Evolutionary conservation across 768 basidiomycete species (phyloP), one percentile per base, ranked within the genome.

Genomic region (Tylopilus balloui): DNA sequence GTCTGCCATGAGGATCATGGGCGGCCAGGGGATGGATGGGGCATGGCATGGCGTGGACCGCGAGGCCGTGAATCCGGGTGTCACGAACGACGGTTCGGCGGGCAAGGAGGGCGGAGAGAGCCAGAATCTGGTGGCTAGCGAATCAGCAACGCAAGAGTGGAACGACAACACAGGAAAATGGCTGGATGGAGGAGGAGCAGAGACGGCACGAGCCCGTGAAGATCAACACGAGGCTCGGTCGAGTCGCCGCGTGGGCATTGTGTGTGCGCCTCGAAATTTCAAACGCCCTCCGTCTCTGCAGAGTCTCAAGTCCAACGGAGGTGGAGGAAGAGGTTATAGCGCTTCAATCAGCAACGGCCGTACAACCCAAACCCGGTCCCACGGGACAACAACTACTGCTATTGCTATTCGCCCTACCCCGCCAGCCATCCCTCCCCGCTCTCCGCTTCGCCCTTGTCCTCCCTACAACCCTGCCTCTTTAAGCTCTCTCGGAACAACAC

Each of bases 161-260:
- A 38, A 15, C 19, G 35, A 39, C 25, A 42, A 40, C 15, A 37
- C 29, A 4, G 32, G 10, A 31, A 31, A 47, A 21, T 17, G 27
- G 44, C 50, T 45, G 41, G 48, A 36, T 46, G 61, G 49, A 48
- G 51, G 49, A 48, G 51, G 52, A 19, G 53, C 55, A 55, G 61
- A 57, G 53, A 52, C 55, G 47, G 50, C 25, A 20, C 40, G 21
- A 19, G 17, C 46, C 58, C 55, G 51, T 49, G 50, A 52, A 48
- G 53, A 58, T 52, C 60, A 63, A 57, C 63, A 58, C 43, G 58
- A 52, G 61, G 55, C 74, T 73, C 74, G 70, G 65, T 70, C 71
- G 48, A 48, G 39, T 48, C 61, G 61, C 72, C 76, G 73, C 75
- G 71, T 76, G 76, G 66, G 68, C 48, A 61, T 67, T 47, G 63